Conservation (phyloP, 1,284 basidiomycete species). For the Microbotryum lychnidis-dioicae region DNA sequence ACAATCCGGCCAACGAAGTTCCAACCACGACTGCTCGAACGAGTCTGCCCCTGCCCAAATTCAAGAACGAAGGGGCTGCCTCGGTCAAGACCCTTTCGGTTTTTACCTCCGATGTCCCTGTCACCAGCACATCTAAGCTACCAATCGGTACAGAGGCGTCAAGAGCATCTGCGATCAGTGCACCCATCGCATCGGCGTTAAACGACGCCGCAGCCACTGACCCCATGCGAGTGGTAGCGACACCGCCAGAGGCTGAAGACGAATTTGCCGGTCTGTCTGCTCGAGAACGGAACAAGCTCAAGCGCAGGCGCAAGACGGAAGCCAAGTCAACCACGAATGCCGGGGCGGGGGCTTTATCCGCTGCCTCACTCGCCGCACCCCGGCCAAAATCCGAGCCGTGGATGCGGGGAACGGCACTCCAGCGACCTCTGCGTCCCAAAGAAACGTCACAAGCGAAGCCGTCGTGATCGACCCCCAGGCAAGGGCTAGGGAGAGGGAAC, state of each 20-base stretch:
- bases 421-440: neutral
- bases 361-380: conserved; percentile 22
- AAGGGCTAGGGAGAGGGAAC: conserved; percentile 23
- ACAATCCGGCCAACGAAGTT: neutral
- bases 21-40: neutral
- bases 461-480: conserved; percentile 33
- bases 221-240: neutral
- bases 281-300: conserved; percentile 79
- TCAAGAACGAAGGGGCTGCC: neutral
- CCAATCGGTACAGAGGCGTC: neutral
- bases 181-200: neutral
- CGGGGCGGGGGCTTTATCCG: conserved; percentile 42
- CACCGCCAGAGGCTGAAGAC: conserved; percentile 9
- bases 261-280: conserved; percentile 46
- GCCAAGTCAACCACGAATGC: conserved; percentile 42
- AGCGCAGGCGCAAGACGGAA: conserved; percentile 82
- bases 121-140: too few relatives aligned
- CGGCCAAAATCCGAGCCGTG: conserved; percentile 25
- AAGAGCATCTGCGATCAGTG: neutral
- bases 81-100: too few relatives aligned
- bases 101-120: too few relatives aligned
- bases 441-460: conserved; percentile 8
- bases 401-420: conserved; percentile 10
- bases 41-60: conserved; percentile 5
- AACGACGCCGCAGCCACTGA: neutral